phyloP scores from a whole-genome alignment of 352 stramenopile species.

The Phytophthora sansomeana region DNA sequence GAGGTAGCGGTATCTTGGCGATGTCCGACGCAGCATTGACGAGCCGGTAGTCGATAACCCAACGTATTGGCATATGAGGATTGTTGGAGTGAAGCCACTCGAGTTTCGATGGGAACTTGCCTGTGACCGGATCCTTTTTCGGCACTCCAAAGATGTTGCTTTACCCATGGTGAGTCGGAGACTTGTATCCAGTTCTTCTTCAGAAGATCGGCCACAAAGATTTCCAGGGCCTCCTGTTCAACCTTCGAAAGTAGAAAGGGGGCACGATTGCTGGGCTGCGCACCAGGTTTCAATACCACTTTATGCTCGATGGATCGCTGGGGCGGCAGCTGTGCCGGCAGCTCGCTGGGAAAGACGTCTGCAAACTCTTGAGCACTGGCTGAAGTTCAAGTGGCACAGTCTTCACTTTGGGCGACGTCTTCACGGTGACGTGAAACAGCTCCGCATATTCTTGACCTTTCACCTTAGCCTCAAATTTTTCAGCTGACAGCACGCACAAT shows the following conservation, averaged over 20 bases:
- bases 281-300: background rate
- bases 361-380: background rate
- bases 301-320: conserved; percentile 3
- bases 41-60: background rate
- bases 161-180: conserved; percentile 2
- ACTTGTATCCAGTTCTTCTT: conserved; percentile 1
- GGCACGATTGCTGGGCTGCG: background rate
- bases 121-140: background rate
- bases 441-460: background rate
- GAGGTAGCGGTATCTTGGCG: conserved; percentile 18
- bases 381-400: background rate
- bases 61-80: background rate
- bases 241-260: conserved; percentile 4
- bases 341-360: background rate
- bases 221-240: background rate
- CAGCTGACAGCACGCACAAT: background rate
- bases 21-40: background rate
- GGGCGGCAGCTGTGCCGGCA: background rate
- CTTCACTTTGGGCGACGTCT: conserved; percentile 3
- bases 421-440: background rate
- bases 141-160: background rate
- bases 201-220: conserved; percentile 4
- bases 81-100: background rate
- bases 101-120: background rate
- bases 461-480: background rate